Percentiles rank a stretch among this genome's conserved stretches.
phyloP scores from a whole-genome alignment of 1,139 yeast species.

The Taphrina pruni region DNA sequence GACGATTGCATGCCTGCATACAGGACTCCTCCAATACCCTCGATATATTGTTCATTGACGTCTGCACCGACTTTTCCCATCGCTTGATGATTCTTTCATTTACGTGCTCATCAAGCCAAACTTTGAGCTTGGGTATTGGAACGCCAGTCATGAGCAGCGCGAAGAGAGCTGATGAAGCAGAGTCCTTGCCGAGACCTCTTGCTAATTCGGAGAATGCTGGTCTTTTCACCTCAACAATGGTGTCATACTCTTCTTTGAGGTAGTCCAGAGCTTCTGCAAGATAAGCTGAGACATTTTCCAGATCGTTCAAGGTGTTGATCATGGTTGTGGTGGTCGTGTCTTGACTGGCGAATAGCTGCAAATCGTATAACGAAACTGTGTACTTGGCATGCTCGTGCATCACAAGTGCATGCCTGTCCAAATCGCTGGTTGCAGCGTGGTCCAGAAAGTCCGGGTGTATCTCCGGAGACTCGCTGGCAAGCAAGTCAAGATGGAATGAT shows the following conservation, averaged over 20 bases:
- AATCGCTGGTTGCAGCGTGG: constrained; percentile 3
- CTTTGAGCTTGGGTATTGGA: constrained; percentile 51
- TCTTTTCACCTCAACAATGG: constrained; percentile 26
- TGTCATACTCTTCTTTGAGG: constrained; percentile 43
- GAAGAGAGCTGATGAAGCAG: constrained; percentile 36
- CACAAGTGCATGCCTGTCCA: constrained; percentile 19
- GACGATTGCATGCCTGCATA: constrained; percentile 64
- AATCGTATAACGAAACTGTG: constrained; percentile 2
- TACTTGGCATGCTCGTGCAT: not conserved
- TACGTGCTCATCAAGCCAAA: constrained; percentile 60
- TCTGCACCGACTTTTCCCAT: constrained; percentile 60
- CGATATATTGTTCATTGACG: constrained; percentile 59
- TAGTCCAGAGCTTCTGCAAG: constrained; percentile 41
- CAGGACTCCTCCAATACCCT: constrained; percentile 58
- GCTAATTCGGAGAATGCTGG: constrained; percentile 24
- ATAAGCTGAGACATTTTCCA: constrained; percentile 39
- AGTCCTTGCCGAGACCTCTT: constrained; percentile 8
- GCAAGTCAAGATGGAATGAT: constrained; percentile 15
- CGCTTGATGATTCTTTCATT: constrained; percentile 63
- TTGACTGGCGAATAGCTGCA: constrained; percentile 3
- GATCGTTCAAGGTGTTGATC: constrained; percentile 30
- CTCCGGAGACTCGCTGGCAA: not conserved
- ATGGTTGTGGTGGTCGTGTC: not conserved
- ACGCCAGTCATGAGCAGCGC: constrained; percentile 46
- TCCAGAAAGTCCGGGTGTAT: not conserved